Evolutionary conservation across 1,139 yeast genomes (phyloP).

Genomic region (Lodderomyces oxycetoniae): DNA sequence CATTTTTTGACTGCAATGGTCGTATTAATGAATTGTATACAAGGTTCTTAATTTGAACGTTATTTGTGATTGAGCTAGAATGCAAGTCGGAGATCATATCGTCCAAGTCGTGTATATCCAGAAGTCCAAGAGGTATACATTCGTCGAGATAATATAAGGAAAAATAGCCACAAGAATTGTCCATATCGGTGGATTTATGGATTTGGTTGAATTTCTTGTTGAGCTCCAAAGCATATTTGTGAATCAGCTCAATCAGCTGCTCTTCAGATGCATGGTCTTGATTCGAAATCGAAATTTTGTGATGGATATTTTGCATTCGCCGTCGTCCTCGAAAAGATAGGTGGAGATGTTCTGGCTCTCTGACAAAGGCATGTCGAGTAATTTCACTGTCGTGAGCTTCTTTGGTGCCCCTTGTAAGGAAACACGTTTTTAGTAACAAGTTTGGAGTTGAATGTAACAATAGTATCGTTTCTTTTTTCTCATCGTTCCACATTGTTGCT

Average conservation of each 20-base stretch:
- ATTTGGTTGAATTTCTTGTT: too few relatives aligned
- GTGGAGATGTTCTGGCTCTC: too few relatives aligned
- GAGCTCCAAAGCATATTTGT: slow-evolving; percentile 11
- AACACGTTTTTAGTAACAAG: background rate
- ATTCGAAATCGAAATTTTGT: too few relatives aligned
- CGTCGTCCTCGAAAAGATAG: too few relatives aligned
- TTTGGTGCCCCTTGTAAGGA: too few relatives aligned
- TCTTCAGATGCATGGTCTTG: too few relatives aligned
- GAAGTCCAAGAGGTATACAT: slow-evolving; percentile 21
- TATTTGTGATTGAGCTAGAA: slow-evolving; percentile 28
- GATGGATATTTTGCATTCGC: too few relatives aligned
- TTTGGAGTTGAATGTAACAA: background rate
- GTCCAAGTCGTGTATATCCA: slow-evolving; percentile 41
- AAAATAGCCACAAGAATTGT: slow-evolving; percentile 3
- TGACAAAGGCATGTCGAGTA: too few relatives aligned
- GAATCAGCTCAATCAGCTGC: slow-evolving; percentile 6
- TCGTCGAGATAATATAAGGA: slow-evolving; percentile 26
- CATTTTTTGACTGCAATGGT: background rate
- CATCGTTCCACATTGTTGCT: background rate
- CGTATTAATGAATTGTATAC: slow-evolving; percentile 12
- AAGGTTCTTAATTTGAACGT: slow-evolving; percentile 16
- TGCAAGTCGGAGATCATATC: slow-evolving; percentile 48
- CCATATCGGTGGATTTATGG: too few relatives aligned
- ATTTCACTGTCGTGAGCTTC: too few relatives aligned
- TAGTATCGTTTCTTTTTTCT: background rate